Percentiles rank a stretch among this genome's conserved stretches.
Evolutionary conservation across 176 grass and related monocot genomes (phyloP).

Genomic region (Raddia guianensis): DNA sequence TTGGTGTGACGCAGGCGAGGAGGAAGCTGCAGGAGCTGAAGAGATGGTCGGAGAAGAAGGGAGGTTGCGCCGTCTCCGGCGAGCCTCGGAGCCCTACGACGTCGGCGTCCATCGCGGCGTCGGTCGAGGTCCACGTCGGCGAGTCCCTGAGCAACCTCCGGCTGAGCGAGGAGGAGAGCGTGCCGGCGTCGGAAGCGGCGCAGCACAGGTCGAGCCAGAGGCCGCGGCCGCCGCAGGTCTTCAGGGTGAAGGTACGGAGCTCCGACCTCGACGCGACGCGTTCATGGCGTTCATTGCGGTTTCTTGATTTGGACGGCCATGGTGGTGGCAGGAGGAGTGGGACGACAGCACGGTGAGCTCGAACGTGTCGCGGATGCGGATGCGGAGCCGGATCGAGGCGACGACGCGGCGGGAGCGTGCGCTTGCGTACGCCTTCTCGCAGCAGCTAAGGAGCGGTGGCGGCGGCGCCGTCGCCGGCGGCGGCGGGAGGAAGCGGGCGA

Average conservation of each 20-base stretch:
- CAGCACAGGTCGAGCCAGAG: constrained; percentile 55
- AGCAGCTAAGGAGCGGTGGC: constrained; percentile 77
- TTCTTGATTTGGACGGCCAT: too few relatives aligned
- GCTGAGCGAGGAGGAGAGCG: constrained; percentile 55
- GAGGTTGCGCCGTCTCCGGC: neutral
- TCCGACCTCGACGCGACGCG: too few relatives aligned
- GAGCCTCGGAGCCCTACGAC: constrained; percentile 46
- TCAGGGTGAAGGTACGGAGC: constrained; percentile 61
- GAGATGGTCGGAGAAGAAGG: neutral
- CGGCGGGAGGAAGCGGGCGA: constrained; percentile 62
- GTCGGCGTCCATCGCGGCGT: constrained; percentile 54
- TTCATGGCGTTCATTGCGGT: too few relatives aligned
- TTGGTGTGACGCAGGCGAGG: constrained; percentile 52
- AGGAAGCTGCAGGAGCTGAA: constrained; percentile 39
- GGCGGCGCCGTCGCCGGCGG: neutral
- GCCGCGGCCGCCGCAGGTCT: constrained; percentile 46
- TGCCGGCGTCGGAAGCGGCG: constrained; percentile 50
- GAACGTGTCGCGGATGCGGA: constrained; percentile 71
- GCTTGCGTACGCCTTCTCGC: constrained; percentile 94
- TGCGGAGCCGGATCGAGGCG: constrained; percentile 85
- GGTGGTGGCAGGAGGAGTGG: constrained; percentile 74
- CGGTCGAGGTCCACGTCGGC: constrained; percentile 75
- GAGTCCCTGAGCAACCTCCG: constrained; percentile 61
- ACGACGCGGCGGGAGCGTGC: constrained; percentile 82
- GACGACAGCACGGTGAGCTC: constrained; percentile 98